Base-by-base conservation (phyloP, 2,329 filamentous ascomycete genomes). In the Plectosphaerella plurivora region DNA sequence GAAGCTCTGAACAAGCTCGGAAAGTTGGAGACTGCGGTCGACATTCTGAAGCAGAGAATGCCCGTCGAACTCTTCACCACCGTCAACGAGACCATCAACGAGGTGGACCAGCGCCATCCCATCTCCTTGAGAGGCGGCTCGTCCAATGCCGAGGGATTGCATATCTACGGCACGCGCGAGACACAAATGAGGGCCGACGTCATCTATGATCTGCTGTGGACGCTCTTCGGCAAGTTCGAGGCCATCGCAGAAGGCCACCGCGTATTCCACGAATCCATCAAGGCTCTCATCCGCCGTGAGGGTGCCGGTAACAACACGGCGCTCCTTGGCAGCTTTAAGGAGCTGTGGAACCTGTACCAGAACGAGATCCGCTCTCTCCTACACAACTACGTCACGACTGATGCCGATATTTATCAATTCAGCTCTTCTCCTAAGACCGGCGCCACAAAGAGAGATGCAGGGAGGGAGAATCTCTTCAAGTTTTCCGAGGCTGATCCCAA, bases 341-440 rank as follows among this genome's bases (percentile, higher is more conserved):
- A 97, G 71, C 74, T 99, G 41, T 99, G 95, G 95, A 96, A 97
- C 65, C 76, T 99, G 8, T 93, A 97, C 63, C 94, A 99, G 65
- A 97, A 95, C 69, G 94, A 99, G 77, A 97, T 99, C 59, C 84
- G 92, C 42, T 95, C 92, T 5, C 75, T 99, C 14, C 75, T 99
- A 53, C 94, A 97, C 69, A 96, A 97, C 67, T 97, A 99, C 66
- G 84, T 99, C 49, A 95, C 94, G 1, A 95, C 91, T 2, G 91
- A 96, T 65, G 91, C 89, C 24, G 88, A 95, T 56, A 73, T 87
- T 14, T 87, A 85, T 60, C 82, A 85, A 51, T 78, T 82, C 75
- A 64, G 78, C 72, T 64, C 83, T 72, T 70, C 83, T 70, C 68
- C 79, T 59, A 67, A 78, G 67, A 58, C 76, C 3, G 77, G 78